Evolutionary conservation across 164 flowering plant genomes (phyloP), one percentile per base, ranked within the genome.

Genomic region (Hamamelis virginiana): DNA sequence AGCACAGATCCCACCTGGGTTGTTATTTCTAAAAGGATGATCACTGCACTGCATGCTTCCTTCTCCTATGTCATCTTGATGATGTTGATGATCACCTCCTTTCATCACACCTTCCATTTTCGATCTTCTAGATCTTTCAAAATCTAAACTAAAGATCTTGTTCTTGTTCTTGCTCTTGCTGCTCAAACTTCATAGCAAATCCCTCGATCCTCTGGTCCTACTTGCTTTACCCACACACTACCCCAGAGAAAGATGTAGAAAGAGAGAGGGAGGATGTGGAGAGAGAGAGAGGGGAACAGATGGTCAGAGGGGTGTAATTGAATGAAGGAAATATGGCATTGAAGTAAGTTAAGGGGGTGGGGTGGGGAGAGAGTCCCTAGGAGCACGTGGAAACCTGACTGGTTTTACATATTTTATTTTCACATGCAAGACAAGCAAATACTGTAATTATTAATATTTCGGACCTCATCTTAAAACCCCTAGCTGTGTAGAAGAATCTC

Each of bases 1-100:
- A 9, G 88, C 88, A 55, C 93, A 89, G 76, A 89, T 87, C 59
- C 91, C 93, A 51, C 92, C 90, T 8, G 85, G 86, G 68, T 78
- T 83, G 70, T 13, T 63, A 11, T 66, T 85, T 33, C 70, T 70
- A 77, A 67, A 81, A 0, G 91, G 93, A 62, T 89, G 93, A 41
- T 79, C 80, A 59, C 75, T 75, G 72, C 93, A 89, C 58, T 83
- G 85, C 87, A 87, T 82, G 16, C 52, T 63, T 21, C 70, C 82
- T 4, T 75, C 85, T 5, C 74, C 80, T 69, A 76, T 66, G 51
- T 80, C 87, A 43, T 68, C 63, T 8, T 28, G 43, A 9, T 25
- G 23, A 23, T 25, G 8, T 9, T 48, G 1, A 9, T 27, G 18
- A 9, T 64, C 28, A 22, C 25, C 38, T 38, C 16, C 23, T 48